Percentiles rank a stretch among this genome's conserved stretches.
These are phyloP conservation scores for Neoascochyta sp. DNA, from an alignment of 2,329 filamentous ascomycete genomes.

Conservation along the genomic window DNA sequence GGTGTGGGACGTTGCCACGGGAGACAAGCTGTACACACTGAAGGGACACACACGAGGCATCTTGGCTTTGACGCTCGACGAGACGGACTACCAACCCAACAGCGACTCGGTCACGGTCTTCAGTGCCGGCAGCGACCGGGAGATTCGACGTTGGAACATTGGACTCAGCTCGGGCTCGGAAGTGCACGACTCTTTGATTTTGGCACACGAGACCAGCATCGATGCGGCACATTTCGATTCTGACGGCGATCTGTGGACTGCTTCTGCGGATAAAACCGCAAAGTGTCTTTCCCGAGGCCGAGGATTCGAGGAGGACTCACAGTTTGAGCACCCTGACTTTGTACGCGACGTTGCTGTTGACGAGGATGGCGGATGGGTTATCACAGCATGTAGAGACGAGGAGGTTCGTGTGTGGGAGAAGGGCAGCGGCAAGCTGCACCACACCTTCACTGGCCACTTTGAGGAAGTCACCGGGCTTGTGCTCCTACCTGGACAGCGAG, in stretches of 20 bases:
- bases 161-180: slow-evolving; percentile 18
- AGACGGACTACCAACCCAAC: slow-evolving; percentile 35
- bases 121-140: slow-evolving; percentile 63
- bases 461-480: slow-evolving; percentile 86
- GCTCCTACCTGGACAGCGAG: slow-evolving; percentile 52
- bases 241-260: slow-evolving; percentile 80
- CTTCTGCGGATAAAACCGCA: slow-evolving; percentile 83
- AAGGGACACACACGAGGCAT: slow-evolving; percentile 77
- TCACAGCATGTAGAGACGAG: slow-evolving; percentile 89
- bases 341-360: slow-evolving; percentile 75
- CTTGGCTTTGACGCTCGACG: slow-evolving; percentile 74
- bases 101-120: slow-evolving; percentile 56
- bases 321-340: slow-evolving; percentile 79
- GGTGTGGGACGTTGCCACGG: slow-evolving; percentile 73
- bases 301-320: slow-evolving; percentile 68
- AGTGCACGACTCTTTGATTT: slow-evolving; percentile 52
- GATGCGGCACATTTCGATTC: slow-evolving; percentile 74
- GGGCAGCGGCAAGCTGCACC: slow-evolving; percentile 66
- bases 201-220: slow-evolving; percentile 86
- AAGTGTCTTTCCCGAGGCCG: slow-evolving; percentile 71
- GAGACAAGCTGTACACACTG: slow-evolving; percentile 67
- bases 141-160: slow-evolving; percentile 73
- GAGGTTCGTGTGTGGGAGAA: slow-evolving; percentile 86
- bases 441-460: slow-evolving; percentile 77
- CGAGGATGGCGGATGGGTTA: slow-evolving; percentile 67